Evolutionary conservation across 1,284 basidiomycete genomes (phyloP), one percentile per base, ranked within the genome.

Genomic region (Rhizoctonia solani): DNA sequence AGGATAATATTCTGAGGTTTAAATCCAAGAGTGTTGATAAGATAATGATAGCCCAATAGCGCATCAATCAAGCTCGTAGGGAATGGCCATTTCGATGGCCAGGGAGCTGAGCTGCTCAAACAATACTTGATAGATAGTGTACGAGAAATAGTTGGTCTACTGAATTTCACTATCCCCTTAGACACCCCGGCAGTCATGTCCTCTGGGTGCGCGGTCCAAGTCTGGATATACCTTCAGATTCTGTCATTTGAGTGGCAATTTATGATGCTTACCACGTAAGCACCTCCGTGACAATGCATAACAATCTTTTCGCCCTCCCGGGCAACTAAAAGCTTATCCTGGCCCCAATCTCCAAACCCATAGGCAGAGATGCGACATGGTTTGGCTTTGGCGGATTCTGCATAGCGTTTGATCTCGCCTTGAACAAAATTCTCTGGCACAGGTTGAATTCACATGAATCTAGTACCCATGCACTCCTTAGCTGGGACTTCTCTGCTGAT

Each of bases 21-120:
- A 68, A 85, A 80, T 0, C 79, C 78, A 4, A 82, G 70, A 0
- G 72, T 75, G 47, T 79, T 70, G 34, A 87, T 80, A 6, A 88
- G 81, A 72, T 88, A 85, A 59, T 80, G 77, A 73, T 88, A 89
- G 0, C 83, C 84, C 0, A 85, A 81, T 14, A 88, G 77, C 0
- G 83, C 83, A 70, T 89, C 87, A 3, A 88, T 73, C 1, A 89
- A 78, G 16, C 86, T 85, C 0, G 86, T 76, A 0, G 88, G 87
- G 79, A 88, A 88, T 0, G 86, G 79, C 68, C 77, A 75, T 19
- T 68, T 66, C 42, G 73, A 37, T 42, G 68, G 71, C 52, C 71
- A 72, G 9, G 76, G 75, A 1, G 74, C 76, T 6, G 72, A 71
- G 3, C 78, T 77, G 50, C 81, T 83, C 13, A 83, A 77, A 2